Base-by-base conservation (phyloP, 371 early-diverging fungal species). In the Mortierella polycephala region DNA sequence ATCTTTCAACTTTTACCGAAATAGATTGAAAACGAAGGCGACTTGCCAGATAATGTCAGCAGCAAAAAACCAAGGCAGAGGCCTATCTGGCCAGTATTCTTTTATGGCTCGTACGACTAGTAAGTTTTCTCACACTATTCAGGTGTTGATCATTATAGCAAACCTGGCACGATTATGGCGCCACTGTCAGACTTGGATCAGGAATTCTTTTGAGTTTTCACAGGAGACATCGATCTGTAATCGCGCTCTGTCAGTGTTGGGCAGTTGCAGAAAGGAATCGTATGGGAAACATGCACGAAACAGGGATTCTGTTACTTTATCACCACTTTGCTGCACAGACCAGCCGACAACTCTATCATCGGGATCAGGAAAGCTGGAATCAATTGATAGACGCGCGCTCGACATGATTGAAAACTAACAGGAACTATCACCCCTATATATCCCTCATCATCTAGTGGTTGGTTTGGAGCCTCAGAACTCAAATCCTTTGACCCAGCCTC, bases 81-180 rank as follows among this genome's bases (percentile, higher is more conserved):
- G 51, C 86, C 87, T 39, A 71, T 87, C 50, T 86, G 86, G 84
- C 87, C 90, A 9, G 92, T 92, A 18, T 86, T 85, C 65, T 92
- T 91, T 63, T 91, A 83, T 81, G 93, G 91, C 21, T 86, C 91
- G n/a, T 81, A 82, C 68, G 90, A 92, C 75, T 92, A 91, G 91
- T 91, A 88, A 83, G 90, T 87, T 9, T 20, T n/a, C 47, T 14
- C 47, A 12, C 47, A 47, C 47, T n/a, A 47, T 5, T 1, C 47
- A 51, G 30, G 30, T 30, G 30, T 30, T 30, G 30, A 30, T 30
- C 30, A 30, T 2, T 30, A 30, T 30, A 30, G 4, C 30, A 30
- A 30, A 4, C 30, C 30, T 30, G 30, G 30, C 30, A 30, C 4
- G 30, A 30, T 30, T 30, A 30, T 30, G 30, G 30, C 30, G 30